Conservation (phyloP, 352 stramenopile species). For the Globisporangium parvum region DNA sequence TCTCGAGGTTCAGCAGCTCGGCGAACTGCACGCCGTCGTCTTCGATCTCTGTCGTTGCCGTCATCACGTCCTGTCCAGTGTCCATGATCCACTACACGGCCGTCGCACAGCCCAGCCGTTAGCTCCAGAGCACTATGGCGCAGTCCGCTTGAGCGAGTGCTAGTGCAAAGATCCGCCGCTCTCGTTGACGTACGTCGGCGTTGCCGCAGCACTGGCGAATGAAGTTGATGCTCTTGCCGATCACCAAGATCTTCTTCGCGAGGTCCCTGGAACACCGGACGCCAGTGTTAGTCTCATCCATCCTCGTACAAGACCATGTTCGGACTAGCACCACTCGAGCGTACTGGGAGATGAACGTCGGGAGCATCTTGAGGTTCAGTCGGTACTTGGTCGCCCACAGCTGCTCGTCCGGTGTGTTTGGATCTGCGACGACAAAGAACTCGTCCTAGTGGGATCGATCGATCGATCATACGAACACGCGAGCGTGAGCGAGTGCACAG, state of each 20-base stretch:
- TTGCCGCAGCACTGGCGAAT: conserved; percentile 94
- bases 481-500: not conserved
- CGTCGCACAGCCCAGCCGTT: not conserved
- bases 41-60: conserved; percentile 40
- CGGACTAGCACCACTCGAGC: not conserved
- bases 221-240: conserved; percentile 99
- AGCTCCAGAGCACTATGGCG: not conserved
- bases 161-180: not conserved
- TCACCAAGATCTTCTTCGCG: conserved; percentile 91
- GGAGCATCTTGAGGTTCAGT: conserved; percentile 79
- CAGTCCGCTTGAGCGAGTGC: not conserved
- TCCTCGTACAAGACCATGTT: not conserved
- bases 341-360: conserved; percentile 82
- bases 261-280: conserved; percentile 50
- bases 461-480: too few relatives aligned
- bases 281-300: not conserved
- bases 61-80: conserved; percentile 29
- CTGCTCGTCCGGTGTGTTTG: conserved; percentile 70
- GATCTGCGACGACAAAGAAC: conserved; percentile 81
- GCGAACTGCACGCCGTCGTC: conserved; percentile 64
- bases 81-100: conserved; percentile 68
- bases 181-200: conserved; percentile 51
- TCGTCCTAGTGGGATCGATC: conserved; percentile 41
- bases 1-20: conserved; percentile 61
- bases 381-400: conserved; percentile 87